phyloP scores from a whole-genome alignment of 2,329 filamentous ascomycete species.

The Cladosporium oxysporum region DNA sequence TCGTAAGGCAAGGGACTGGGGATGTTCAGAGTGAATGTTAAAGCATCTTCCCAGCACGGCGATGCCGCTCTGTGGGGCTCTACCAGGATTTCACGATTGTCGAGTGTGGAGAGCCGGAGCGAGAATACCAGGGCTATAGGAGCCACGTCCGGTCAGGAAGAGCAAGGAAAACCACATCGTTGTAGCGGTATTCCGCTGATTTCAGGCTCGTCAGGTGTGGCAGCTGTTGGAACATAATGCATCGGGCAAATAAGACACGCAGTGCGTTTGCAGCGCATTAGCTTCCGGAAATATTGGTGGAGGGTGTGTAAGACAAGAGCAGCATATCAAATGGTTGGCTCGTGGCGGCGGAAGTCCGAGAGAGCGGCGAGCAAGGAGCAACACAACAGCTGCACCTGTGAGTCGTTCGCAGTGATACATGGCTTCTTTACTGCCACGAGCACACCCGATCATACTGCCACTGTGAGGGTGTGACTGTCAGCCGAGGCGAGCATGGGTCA shows the following conservation, averaged over 20 bases:
- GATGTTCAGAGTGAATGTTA: not conserved
- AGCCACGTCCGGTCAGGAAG: not conserved
- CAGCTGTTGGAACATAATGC: not conserved
- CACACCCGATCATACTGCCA: not conserved
- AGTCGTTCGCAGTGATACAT: conserved; percentile 10
- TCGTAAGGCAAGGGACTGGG: not conserved
- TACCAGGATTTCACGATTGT: not conserved
- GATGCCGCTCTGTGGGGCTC: conserved; percentile 9
- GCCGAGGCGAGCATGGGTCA: conserved; percentile 1
- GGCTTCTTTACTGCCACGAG: conserved; percentile 3
- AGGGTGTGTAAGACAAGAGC: conserved; percentile 12
- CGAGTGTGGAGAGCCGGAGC: conserved; percentile 11
- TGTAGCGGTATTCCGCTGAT: not conserved
- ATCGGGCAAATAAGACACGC: conserved; percentile 2
- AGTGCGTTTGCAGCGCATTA: conserved; percentile 12
- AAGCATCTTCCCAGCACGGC: conserved; percentile 16
- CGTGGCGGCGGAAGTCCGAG: not conserved
- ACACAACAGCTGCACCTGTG: not conserved
- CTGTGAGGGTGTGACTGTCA: not conserved
- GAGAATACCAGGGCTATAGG: not conserved
- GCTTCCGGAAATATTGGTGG: conserved; percentile 10
- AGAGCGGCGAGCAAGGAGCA: not conserved
- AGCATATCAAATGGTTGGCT: not conserved
- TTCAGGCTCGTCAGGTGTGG: not conserved
- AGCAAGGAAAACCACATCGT: not conserved